Conservation (phyloP, 495 filamentous ascomycete species). For the Trichoderma reesei region DNA sequence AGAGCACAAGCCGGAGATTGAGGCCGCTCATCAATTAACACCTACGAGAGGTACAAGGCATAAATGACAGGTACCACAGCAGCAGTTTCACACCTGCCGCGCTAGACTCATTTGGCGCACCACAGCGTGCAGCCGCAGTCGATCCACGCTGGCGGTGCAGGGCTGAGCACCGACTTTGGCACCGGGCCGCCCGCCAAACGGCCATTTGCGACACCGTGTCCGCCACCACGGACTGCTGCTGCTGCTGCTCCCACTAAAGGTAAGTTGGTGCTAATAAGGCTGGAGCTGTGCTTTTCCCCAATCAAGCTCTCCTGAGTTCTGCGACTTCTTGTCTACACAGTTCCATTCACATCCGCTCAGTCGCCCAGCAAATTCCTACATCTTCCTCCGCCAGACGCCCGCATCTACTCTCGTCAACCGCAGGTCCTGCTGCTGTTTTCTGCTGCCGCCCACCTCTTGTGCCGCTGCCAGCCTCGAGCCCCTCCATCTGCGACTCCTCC, state of each 20-base stretch:
- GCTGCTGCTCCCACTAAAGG: too few relatives aligned
- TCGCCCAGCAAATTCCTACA: background rate
- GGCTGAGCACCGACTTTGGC: background rate
- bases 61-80: too few relatives aligned
- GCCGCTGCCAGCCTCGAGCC: background rate
- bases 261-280: too few relatives aligned
- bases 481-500: background rate
- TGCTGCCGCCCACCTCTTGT: background rate
- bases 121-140: background rate
- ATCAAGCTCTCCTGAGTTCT: conserved; percentile 9
- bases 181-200: background rate
- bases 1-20: background rate
- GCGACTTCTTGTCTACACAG: conserved; percentile 6
- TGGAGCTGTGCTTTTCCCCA: background rate
- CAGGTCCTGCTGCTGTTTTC: background rate
- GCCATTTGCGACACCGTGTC: conserved; percentile 6
- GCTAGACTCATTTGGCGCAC: background rate
- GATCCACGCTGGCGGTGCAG: background rate
- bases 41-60: too few relatives aligned
- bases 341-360: conserved; percentile 14
- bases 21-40: too few relatives aligned
- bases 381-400: background rate
- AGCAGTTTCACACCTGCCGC: too few relatives aligned
- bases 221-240: conserved; percentile 4
- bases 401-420: background rate